phyloP scores from a whole-genome alignment of 208 protist species.

The Dictyostelium gargantuum region DNA sequence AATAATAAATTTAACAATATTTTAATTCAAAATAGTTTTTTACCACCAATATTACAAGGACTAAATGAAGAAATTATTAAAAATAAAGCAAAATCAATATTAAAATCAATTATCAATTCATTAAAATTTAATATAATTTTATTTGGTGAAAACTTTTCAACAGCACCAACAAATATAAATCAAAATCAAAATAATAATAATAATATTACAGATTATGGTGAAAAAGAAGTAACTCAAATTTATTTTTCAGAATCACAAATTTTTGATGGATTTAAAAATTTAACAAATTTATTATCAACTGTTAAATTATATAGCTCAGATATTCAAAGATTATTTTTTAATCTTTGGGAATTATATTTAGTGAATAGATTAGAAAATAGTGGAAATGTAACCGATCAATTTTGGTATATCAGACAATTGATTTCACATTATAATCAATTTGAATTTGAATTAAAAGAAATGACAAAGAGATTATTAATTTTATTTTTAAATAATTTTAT shows the following conservation, averaged over 20 bases:
- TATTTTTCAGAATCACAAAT: not conserved
- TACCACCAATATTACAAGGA: slow-evolving; percentile 1
- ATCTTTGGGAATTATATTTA: not conserved
- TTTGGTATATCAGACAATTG: not conserved
- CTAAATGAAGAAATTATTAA: not conserved
- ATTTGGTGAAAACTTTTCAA: not conserved
- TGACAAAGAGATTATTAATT: not conserved
- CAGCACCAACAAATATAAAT: not conserved
- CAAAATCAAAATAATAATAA: not conserved
- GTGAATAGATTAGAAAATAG: not conserved
- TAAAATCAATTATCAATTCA: not conserved
- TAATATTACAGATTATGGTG: not conserved
- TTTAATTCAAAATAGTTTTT: not conserved
- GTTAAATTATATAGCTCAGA: not conserved
- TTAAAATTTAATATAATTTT: not conserved
- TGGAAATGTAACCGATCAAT: not conserved
- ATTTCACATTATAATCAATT: not conserved
- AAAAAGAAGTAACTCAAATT: not conserved
- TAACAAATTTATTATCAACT: not conserved
- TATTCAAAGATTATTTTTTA: not conserved
- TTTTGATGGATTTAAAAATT: not conserved
- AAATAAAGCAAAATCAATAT: not conserved
- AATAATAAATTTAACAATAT: not conserved
- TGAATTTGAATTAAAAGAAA: slow-evolving; percentile 1
- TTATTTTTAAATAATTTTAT: not conserved